Conservation (phyloP, 2,329 filamentous ascomycete genomes). For the Apiospora rasikravindrae region DNA sequence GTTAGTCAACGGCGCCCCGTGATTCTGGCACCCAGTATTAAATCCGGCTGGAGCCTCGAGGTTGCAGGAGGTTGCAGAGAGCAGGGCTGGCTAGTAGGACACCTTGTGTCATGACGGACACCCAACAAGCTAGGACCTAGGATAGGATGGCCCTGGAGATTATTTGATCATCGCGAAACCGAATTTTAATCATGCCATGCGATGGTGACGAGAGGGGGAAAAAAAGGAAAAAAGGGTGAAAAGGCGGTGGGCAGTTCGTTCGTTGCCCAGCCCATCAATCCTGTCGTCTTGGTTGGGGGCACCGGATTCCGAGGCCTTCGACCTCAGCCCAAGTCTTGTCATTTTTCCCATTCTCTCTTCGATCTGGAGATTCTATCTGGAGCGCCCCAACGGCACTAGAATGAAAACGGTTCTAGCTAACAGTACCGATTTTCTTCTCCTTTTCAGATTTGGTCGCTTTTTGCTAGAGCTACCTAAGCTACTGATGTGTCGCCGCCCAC, state of each 20-base stretch:
- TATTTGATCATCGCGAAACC: neutral
- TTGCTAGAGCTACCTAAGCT: neutral
- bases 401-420: neutral
- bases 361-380: neutral
- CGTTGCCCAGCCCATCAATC: neutral
- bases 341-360: neutral
- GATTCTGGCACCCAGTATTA: neutral
- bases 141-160: neutral
- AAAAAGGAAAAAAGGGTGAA: slow-evolving; percentile 12
- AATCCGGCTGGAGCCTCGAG: neutral
- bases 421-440: neutral
- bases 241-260: slow-evolving; percentile 8
- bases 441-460: neutral
- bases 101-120: no score
- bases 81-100: neutral
- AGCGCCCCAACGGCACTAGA: neutral
- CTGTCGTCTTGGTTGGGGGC: slow-evolving; percentile 12
- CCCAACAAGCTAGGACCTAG: neutral
- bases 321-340: neutral
- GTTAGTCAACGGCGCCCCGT: neutral
- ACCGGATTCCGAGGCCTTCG: neutral
- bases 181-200: slow-evolving; percentile 9
- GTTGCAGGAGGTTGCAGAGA: neutral
- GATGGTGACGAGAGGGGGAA: neutral
- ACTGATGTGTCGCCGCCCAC: neutral